Percentiles rank a stretch among this genome's conserved stretches.
Evolutionary conservation across 2,329 filamentous ascomycete genomes (phyloP).

Genomic region (Pseudopyrenochaeta lycopersici): DNA sequence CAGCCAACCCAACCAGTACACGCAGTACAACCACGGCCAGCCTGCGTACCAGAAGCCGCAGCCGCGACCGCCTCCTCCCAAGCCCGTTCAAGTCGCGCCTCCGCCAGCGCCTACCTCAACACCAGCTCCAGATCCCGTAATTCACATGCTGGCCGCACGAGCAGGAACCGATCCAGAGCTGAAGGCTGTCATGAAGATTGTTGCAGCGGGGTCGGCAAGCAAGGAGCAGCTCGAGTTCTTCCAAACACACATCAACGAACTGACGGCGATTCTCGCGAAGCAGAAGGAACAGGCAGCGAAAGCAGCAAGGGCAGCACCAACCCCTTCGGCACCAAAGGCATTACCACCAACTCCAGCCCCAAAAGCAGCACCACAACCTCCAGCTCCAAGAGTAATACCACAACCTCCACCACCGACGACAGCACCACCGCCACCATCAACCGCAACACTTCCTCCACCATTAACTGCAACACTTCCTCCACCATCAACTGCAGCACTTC

Average conservation of each 20-base stretch:
- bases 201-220: slow-evolving; percentile 77
- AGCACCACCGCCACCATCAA: not conserved
- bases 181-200: slow-evolving; percentile 82
- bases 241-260: slow-evolving; percentile 81
- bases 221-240: slow-evolving; percentile 77
- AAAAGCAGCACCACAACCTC: slow-evolving; percentile 11
- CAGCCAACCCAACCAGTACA: slow-evolving; percentile 34
- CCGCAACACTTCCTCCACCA: no score
- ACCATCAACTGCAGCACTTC: no score
- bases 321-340: slow-evolving; percentile 23
- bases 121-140: slow-evolving; percentile 74
- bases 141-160: slow-evolving; percentile 78
- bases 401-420: slow-evolving; percentile 21
- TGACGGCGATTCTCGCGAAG: slow-evolving; percentile 64
- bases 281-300: slow-evolving; percentile 49
- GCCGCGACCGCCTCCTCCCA: slow-evolving; percentile 39
- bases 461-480: no score
- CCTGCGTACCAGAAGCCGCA: slow-evolving; percentile 22
- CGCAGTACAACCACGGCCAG: slow-evolving; percentile 33
- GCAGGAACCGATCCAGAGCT: slow-evolving; percentile 77
- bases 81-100: slow-evolving; percentile 35
- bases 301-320: slow-evolving; percentile 22
- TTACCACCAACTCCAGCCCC: slow-evolving; percentile 15
- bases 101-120: slow-evolving; percentile 33
- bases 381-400: slow-evolving; percentile 17